These are phyloP conservation scores for Backusella mclennaniae DNA, from an alignment of 192 early-diverging fungal genomes.

Conservation along the genomic window DNA sequence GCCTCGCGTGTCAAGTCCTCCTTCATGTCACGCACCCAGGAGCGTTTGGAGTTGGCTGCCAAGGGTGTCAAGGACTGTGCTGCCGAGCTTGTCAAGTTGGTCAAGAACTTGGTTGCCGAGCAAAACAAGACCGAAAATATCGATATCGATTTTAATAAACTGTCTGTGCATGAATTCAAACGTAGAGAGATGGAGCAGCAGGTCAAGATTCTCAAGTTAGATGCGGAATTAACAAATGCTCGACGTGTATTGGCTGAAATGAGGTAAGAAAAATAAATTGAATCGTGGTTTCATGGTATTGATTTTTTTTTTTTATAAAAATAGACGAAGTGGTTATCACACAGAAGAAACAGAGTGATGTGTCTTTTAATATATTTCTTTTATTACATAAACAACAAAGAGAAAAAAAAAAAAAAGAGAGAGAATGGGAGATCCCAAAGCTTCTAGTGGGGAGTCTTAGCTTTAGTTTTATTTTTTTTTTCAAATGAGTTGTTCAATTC, in stretches of 20 bases:
- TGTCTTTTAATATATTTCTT: neutral
- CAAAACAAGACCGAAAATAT: constrained; percentile 62
- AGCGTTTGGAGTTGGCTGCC: constrained; percentile 90
- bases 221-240: constrained; percentile 87
- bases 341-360: constrained; percentile 16
- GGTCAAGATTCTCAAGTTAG: constrained; percentile 93
- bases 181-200: constrained; percentile 98
- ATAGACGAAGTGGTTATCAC: constrained; percentile 10
- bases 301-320: neutral
- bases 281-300: constrained; percentile 14
- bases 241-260: constrained; percentile 89
- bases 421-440: no score
- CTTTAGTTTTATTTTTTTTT: no score
- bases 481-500: no score
- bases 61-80: constrained; percentile 92
- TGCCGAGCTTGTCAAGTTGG: constrained; percentile 87
- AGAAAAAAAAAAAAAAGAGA: neutral
- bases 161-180: constrained; percentile 93
- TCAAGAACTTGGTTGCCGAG: constrained; percentile 79
- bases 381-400: neutral
- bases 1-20: constrained; percentile 94
- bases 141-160: constrained; percentile 61
- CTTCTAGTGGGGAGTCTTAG: no score
- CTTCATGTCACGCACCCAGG: constrained; percentile 91
- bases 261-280: constrained; percentile 71